Evolutionary conservation across 2,329 filamentous ascomycete genomes (phyloP), one percentile per base, ranked within the genome.

Genomic region (Xylaria sp.): DNA sequence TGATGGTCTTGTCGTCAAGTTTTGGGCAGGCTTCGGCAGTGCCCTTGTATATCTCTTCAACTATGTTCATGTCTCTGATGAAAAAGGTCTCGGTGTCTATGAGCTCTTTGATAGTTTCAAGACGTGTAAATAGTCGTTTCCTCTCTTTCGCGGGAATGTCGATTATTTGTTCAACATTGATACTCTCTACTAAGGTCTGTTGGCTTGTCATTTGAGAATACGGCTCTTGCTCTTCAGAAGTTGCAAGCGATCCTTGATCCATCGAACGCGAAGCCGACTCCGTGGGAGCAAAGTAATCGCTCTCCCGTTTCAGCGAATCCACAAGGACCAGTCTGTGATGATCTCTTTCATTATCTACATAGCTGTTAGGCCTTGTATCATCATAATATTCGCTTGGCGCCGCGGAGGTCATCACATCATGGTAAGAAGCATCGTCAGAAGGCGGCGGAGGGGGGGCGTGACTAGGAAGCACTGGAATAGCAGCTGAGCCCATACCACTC

Each of bases 31-130:
- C 90, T 69, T 91, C 88, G 0, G 92, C 92, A 0, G 95, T 98
- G 45, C 92, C 93, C 77, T 96, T 96, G 82, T 98, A 99, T 57
- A 99, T 98, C 73, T 98, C 94, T 72, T 96, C 92, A 2, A 97
- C 90, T 56, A 99, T 94, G 75, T 94, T 97, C 92, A 99, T 94
- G 75, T 99, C 95, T 67, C 92, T 88, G 60, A 96, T 89, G 77
- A 96, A 98, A 5, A 90, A 89, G 50, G 92, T 89, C 75, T 99
- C 95, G 0, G 95, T 99, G 72, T 97, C 93, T 47, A 97, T 85
- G 38, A 99, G 82, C 76, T 99, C 95, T 73, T 94, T 94, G 71
- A 98, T 90, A 50, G 96, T 88, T 74, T 96, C 88, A 57, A 90
- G 87, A 19, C 95, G 90, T 74, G 94, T 91, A 52, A 87, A 86